Percentiles rank a stretch among this genome's conserved stretches.
phyloP scores from a whole-genome alignment of 2,329 filamentous ascomycete genomes.

The Diaporthe sp. region DNA sequence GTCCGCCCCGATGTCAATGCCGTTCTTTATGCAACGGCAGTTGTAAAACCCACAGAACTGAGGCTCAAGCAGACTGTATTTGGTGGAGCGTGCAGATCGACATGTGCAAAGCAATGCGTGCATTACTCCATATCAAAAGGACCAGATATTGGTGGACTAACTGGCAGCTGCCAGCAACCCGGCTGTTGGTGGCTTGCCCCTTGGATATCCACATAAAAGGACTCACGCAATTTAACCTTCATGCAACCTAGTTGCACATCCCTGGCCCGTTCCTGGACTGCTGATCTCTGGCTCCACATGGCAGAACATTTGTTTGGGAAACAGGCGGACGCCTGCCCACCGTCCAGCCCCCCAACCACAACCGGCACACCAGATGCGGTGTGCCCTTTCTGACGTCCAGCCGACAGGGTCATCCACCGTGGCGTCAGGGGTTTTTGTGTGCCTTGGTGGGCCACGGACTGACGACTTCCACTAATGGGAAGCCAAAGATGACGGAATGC shows the following conservation, averaged over 20 bases:
- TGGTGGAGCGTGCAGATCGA: slow-evolving; percentile 13
- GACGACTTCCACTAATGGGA: slow-evolving; percentile 17
- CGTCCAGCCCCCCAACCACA: no score
- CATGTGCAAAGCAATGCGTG: not conserved
- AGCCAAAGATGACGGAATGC: slow-evolving; percentile 11
- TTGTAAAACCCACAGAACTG: not conserved
- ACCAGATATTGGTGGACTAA: not conserved
- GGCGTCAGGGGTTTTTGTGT: slow-evolving; percentile 15
- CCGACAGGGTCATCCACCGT: not conserved
- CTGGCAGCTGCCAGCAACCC: not conserved
- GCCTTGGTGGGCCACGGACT: not conserved
- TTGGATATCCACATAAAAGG: slow-evolving; percentile 1
- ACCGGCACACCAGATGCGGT: slow-evolving; percentile 8
- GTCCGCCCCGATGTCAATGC: not conserved
- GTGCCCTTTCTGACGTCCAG: not conserved
- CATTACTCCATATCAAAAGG: not conserved
- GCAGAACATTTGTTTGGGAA: not conserved
- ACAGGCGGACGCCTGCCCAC: not conserved
- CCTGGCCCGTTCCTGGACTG: slow-evolving; percentile 2
- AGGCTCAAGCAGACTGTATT: slow-evolving; percentile 2
- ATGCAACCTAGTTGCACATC: not conserved
- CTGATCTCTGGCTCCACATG: not conserved
- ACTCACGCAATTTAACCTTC: slow-evolving; percentile 11
- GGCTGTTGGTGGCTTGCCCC: slow-evolving; percentile 14
- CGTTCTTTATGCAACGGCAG: not conserved